Evolutionary conservation across 148 eudicot genomes (phyloP), one percentile per base, ranked within the genome.

Genomic region (Oxyria digyna): DNA sequence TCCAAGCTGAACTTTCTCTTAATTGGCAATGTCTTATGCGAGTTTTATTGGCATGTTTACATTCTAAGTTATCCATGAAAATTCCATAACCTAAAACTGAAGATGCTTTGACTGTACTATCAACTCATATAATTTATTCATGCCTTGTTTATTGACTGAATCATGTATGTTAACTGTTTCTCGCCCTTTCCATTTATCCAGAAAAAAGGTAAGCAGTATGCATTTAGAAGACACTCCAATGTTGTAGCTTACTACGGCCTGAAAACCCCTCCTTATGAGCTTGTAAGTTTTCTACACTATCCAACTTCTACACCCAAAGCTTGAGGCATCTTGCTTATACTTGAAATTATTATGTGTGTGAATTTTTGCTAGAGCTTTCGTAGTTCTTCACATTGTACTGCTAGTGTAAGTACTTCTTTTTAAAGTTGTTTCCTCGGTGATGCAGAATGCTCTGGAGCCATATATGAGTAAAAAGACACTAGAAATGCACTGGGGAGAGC

Each of bases 401-500:
- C 38, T 59, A 59, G 15, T 31, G 1, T 26, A 10, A 29, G 7
- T 15, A 15, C 20, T 59, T 35, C 65, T 59, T 59, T 10, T 4
- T 59, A 59, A 31, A 14, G 33, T 35, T 59, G 37, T 6, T 31
- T n/a, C 20, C 32, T 8, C 72, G 41, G 12, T 38, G 27, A 52
- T 69, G 62, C 82, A 92, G 98, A 88, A 92, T 86, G 98, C 96
- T 24, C 67, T 92, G 70, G 98, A 92, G 69, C 98, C 98, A 68
- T 89, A 84, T 77, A 87, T 93, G 95, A 89, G 95, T 78, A 74
- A 76, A 71, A 86, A 75, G 78, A 80, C 86, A 12, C 85, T 93
- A 48, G 95, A 89, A 69, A 46, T 74, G 78, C 96, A 93, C 71
- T 89, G 98, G 98, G 96, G 95, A 71, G 82, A 72, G 68, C 85